These are phyloP conservation scores for Diplodia sapinea DNA, from an alignment of 2,329 filamentous ascomycete species.

Conservation along the genomic window DNA sequence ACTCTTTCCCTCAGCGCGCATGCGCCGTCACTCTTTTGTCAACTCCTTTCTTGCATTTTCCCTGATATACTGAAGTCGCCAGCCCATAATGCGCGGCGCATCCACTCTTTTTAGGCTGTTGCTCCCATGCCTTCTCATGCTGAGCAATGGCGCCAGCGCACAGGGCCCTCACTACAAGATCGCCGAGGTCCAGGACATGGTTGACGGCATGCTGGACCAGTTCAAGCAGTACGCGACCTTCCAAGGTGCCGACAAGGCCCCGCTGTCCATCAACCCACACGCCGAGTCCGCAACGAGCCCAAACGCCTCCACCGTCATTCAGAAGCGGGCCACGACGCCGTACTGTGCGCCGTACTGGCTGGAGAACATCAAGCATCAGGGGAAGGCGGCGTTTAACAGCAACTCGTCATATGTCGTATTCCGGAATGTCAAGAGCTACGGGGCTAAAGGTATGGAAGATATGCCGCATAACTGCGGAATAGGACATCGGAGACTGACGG, in stretches of 20 bases:
- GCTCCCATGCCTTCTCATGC: background rate
- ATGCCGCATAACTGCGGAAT: background rate
- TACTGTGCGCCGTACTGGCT: slow-evolving; percentile 48
- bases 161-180: slow-evolving; percentile 26
- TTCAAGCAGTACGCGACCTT: slow-evolving; percentile 19
- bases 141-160: slow-evolving; percentile 1
- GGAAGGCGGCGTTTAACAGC: slow-evolving; percentile 47
- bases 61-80: background rate
- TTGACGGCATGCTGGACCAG: slow-evolving; percentile 24
- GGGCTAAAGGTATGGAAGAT: slow-evolving; percentile 45
- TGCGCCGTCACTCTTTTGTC: slow-evolving; percentile 11
- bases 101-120: slow-evolving; percentile 9
- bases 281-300: background rate
- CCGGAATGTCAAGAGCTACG: slow-evolving; percentile 52
- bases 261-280: background rate
- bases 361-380: slow-evolving; percentile 51
- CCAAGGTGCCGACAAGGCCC: background rate
- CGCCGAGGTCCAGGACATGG: slow-evolving; percentile 13
- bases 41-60: background rate
- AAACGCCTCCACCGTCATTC: background rate
- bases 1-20: background rate
- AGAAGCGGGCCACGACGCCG: background rate
- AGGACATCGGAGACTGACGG: background rate
- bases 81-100: slow-evolving; percentile 21
- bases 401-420: slow-evolving; percentile 49